Evolutionary conservation across 2,329 filamentous ascomycete genomes (phyloP).

Genomic region (Stagonosporopsis chrysanthemi): DNA sequence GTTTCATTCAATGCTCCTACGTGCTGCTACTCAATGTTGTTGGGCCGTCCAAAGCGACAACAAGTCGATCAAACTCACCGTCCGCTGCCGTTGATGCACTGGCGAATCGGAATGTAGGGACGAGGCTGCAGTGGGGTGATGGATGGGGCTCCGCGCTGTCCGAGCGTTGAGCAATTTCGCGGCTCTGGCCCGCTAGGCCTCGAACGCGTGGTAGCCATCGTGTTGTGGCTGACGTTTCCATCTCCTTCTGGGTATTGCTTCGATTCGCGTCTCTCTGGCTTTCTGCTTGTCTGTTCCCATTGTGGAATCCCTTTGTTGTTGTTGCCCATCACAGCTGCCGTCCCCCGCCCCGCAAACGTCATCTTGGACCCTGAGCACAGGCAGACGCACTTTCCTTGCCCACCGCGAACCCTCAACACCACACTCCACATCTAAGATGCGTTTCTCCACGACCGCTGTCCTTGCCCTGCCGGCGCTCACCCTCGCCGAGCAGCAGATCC

Average conservation of each 20-base stretch:
- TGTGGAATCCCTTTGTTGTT: conserved; percentile 12
- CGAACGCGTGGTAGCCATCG: conserved; percentile 22
- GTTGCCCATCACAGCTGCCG: conserved; percentile 21
- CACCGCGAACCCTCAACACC: conserved; percentile 6
- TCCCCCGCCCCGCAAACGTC: conserved; percentile 29
- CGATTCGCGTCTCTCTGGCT: conserved; percentile 1
- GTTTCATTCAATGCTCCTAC: not conserved
- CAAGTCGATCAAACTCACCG: conserved; percentile 8
- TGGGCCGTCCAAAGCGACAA: not conserved
- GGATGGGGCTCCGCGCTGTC: conserved; percentile 21
- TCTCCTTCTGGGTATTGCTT: conserved; percentile 11
- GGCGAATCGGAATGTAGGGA: conserved; percentile 16
- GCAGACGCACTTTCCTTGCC: conserved; percentile 20
- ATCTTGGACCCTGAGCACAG: conserved; percentile 30
- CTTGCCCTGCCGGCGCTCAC: conserved; percentile 61
- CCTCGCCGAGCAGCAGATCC: conserved; percentile 64
- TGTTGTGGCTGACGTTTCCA: conserved; percentile 25
- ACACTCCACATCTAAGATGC: conserved; percentile 53
- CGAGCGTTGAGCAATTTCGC: conserved; percentile 25
- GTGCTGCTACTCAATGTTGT: not conserved
- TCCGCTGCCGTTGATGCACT: not conserved
- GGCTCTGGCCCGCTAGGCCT: conserved; percentile 19
- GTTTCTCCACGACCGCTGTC: conserved; percentile 59
- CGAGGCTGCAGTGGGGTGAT: conserved; percentile 15
- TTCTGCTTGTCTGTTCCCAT: conserved; percentile 6